Evolutionary conservation across 2,329 filamentous ascomycete species (phyloP).

Genomic region (Epichloe hybrida): DNA sequence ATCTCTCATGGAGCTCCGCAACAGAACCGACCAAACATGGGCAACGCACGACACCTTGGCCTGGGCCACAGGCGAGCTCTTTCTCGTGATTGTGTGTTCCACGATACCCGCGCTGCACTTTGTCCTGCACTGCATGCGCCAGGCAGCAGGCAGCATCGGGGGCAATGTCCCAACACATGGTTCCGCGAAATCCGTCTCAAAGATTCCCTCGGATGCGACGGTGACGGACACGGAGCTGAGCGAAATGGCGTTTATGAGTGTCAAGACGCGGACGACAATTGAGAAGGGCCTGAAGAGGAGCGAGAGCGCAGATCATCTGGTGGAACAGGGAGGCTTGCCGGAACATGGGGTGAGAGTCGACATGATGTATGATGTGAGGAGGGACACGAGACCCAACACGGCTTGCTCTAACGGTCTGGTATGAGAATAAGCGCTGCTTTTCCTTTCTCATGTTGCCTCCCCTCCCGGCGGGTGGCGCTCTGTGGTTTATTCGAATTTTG

Average conservation of each 20-base stretch:
- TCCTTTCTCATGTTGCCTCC: no score
- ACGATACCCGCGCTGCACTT: conserved; percentile 10
- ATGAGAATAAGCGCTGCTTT: no score
- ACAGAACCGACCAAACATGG: conserved; percentile 12
- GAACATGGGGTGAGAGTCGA: conserved; percentile 8
- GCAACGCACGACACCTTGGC: conserved; percentile 11
- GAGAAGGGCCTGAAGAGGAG: conserved; percentile 1
- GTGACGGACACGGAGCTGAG: conserved; percentile 6
- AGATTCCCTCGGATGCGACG: background rate
- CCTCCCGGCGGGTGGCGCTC: no score
- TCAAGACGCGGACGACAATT: conserved; percentile 9
- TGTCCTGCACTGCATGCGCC: conserved; percentile 7
- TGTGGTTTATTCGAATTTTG: no score
- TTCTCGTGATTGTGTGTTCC: conserved; percentile 13
- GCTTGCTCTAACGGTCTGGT: background rate
- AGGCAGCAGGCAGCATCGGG: conserved; percentile 1
- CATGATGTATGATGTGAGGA: conserved; percentile 8
- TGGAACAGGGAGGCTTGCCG: conserved; percentile 4
- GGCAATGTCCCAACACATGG: background rate
- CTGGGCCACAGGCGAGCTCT: conserved; percentile 12
- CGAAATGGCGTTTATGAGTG: conserved; percentile 5
- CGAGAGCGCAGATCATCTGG: conserved; percentile 6
- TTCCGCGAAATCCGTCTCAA: conserved; percentile 2
- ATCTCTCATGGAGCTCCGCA: conserved; percentile 10
- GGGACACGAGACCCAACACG: conserved; percentile 7